Evolutionary conservation across 371 early-diverging fungal genomes (phyloP), one percentile per base, ranked within the genome.

Genomic region (Rhizomucor pusillus): DNA sequence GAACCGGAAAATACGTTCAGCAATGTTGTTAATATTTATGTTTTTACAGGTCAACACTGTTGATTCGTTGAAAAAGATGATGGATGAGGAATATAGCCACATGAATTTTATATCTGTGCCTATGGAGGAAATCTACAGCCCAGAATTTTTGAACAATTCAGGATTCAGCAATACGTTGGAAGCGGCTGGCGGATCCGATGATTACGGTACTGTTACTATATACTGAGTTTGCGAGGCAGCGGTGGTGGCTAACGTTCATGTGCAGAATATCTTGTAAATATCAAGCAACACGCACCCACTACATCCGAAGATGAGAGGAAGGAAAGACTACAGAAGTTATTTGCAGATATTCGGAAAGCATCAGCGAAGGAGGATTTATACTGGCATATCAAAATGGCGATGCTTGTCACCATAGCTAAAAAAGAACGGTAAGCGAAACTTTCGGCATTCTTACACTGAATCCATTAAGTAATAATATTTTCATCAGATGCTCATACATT

Each of bases 331-430:
- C 66, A 67, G 14, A n/a, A 34, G 13, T 20, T 79, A 5, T 79
- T 79, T 39, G 19, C 29, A 16, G 56, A 52, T 11, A 71, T 82
- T 19, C 75, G 66, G 9, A 84, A 74, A 25, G 58, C 69, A 22
- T 73, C 85, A 11, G 77, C 83, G 24, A 84, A 78, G 45, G 86
- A 84, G 54, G 75, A 77, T 49, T 59, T 86, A 25, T 65, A 85
- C 37, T 81, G 80, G 56, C 78, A 80, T 25, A 63, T 89, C 24
- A 87, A 86, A 54, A 72, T 80, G 54, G 68, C 73, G 5, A 75
- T 89, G 63, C 62, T 89, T 11, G 53, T 69, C 10, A 51, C 50
- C 18, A 47, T 69, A 1, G 77, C 75, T 9, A 52, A 60, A 56
- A 61, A 71, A 19, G 73, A 73, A 67, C 62, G 67, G 74, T 76